phyloP scores from a whole-genome alignment of 1,139 yeast genomes.

The Candida dubliniensis region DNA sequence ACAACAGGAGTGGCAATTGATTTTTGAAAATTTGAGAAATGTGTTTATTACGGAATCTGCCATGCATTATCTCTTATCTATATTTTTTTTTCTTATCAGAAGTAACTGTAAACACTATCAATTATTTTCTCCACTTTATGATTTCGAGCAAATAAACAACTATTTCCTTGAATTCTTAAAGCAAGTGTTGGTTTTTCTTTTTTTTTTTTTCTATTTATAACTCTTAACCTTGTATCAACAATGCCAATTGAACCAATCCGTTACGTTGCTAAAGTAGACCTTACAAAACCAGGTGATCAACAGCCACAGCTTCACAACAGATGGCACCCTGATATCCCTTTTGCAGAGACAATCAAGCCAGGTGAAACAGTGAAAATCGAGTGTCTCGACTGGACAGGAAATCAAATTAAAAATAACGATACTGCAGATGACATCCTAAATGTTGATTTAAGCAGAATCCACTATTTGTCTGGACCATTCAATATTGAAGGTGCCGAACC shows the following conservation, averaged over 20 bases:
- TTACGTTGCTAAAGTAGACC: slow-evolving; percentile 31
- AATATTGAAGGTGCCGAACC: slow-evolving; percentile 44
- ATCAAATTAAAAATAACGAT: slow-evolving; percentile 47
- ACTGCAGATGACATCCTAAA: slow-evolving; percentile 46
- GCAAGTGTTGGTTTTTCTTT: neutral
- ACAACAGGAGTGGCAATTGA: too few relatives aligned
- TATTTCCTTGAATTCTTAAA: neutral
- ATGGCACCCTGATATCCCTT: slow-evolving; percentile 55
- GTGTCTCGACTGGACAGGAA: slow-evolving; percentile 56
- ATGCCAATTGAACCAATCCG: slow-evolving; percentile 12
- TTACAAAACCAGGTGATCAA: slow-evolving; percentile 41
- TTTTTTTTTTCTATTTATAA: neutral
- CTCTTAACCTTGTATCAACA: neutral
- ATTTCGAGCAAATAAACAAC: too few relatives aligned
- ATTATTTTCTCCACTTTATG: too few relatives aligned
- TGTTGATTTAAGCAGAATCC: slow-evolving; percentile 45
- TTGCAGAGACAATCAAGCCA: slow-evolving; percentile 34
- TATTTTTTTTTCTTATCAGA: too few relatives aligned
- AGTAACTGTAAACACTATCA: too few relatives aligned
- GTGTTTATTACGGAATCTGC: too few relatives aligned
- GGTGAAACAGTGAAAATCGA: slow-evolving; percentile 47
- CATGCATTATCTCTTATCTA: too few relatives aligned
- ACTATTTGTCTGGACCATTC: slow-evolving; percentile 51
- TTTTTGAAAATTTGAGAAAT: too few relatives aligned
- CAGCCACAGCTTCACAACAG: slow-evolving; percentile 50